Evolutionary conservation across 2,329 filamentous ascomycete species (phyloP), one percentile per base, ranked within the genome.

Genomic region (Cordyceps militaris): DNA sequence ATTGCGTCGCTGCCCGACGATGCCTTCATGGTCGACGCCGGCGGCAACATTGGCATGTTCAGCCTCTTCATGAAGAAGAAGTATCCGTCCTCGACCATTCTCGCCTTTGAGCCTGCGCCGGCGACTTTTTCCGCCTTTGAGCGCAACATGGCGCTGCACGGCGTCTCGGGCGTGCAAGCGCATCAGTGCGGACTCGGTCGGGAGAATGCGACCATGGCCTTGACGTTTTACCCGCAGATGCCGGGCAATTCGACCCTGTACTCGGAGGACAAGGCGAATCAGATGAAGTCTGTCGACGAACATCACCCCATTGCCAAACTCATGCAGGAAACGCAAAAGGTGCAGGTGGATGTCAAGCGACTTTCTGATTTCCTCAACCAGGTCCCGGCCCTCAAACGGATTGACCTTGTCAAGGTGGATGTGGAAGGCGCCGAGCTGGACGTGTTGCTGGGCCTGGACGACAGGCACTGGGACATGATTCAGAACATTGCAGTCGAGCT

Each of bases 341-440:
- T 66, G 1, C 32, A 59, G 4, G 61, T 66, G 7, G 32, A 57
- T 4, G 38, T 56, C 6, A 36, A 62, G 52, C 49, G 60, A 19
- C 62, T 67, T 2, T 66, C 66, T 3, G 34, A 51, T 4, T 62
- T 67, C 26, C 50, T 66, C 28, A 10, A 5, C 23, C 3, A 48
- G 24, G 30, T 46, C 21, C 38, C 49, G 3, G 60, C 55, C 14
- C 21, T 66, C 9, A 47, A 46, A 16, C 57, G 59, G 10, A 63
- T 68, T 24, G 65, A 67, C 53, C 34, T 68, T 32, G 58, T 68
- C 36, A 68, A 68, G 57, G 59, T 67, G 14, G 66, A 68, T 44
- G 66, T 68, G 4, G 66, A 67, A 51, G 63, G 64, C 19, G 60
- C 50, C 13, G 66, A 68, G 50, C 38, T 68, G 26, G 66, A 64